Conservation (phyloP, 2,329 filamentous ascomycete genomes). For the Colletotrichum trifolii region DNA sequence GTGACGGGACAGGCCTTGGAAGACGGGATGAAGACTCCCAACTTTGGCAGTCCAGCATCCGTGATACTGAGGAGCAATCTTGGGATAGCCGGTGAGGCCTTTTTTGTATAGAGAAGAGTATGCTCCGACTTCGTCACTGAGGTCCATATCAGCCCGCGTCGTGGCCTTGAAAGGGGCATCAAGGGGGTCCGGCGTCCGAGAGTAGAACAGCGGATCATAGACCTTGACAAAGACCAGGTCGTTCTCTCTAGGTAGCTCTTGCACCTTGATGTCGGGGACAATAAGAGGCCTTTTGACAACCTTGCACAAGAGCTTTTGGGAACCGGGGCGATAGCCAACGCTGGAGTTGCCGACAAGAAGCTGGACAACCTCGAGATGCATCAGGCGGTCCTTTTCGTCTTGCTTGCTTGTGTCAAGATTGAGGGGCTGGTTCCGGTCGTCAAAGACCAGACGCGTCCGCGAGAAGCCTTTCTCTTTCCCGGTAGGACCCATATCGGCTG, state of each 20-base stretch:
- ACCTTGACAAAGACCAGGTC: constrained; percentile 16
- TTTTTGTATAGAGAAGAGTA: neutral
- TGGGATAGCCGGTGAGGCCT: neutral
- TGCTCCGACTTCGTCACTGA: constrained; percentile 8
- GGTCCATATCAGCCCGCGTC: neutral
- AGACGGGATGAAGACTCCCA: neutral
- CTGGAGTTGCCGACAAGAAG: neutral
- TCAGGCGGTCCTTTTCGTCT: neutral
- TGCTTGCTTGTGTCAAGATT: neutral
- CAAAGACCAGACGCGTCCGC: neutral
- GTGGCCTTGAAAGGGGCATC: neutral
- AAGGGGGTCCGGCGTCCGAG: neutral
- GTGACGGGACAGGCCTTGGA: neutral
- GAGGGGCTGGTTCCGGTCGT: neutral
- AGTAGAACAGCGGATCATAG: constrained; percentile 14
- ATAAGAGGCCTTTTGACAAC: constrained; percentile 1
- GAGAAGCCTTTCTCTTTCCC: neutral
- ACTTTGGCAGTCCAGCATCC: constrained; percentile 1
- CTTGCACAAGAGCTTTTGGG: constrained; percentile 16
- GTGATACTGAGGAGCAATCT: constrained; percentile 5
- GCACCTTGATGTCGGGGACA: neutral
- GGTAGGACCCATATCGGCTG: neutral
- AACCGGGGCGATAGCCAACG: neutral
- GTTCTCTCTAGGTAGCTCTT: neutral
- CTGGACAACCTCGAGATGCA: constrained; percentile 7